Evolutionary conservation across 1,284 basidiomycete species (phyloP).

Genomic region (Marasmius sp.): DNA sequence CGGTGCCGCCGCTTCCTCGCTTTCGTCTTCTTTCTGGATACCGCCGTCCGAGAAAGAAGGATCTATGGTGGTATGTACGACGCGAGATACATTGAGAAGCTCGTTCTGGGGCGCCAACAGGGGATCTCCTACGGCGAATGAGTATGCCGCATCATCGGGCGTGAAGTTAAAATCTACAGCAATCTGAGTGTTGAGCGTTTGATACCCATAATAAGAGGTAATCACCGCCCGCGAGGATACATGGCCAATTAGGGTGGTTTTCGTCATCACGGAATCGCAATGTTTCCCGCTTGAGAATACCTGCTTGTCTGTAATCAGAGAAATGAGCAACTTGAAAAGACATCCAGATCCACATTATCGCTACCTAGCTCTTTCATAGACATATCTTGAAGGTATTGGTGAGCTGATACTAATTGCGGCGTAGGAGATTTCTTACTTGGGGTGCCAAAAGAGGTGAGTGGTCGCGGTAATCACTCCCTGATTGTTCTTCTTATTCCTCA

Average conservation of each 20-base stretch:
- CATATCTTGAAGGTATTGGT: constrained; percentile 50
- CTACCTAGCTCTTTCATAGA: constrained; percentile 85
- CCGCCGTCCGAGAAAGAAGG: constrained; percentile 40
- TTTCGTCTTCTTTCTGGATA: constrained; percentile 22
- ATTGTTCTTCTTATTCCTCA: constrained; percentile 44
- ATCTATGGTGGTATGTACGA: constrained; percentile 84
- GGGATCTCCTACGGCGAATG: constrained; percentile 67
- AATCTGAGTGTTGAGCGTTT: constrained; percentile 2
- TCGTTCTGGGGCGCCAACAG: constrained; percentile 56
- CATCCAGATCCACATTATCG: neutral
- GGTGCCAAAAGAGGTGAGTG: constrained; percentile 94
- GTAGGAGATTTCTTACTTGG: constrained; percentile 50
- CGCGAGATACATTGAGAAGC: constrained; percentile 62
- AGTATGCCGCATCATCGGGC: constrained; percentile 85
- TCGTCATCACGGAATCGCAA: constrained; percentile 54
- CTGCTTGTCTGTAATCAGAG: constrained; percentile 57
- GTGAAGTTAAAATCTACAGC: constrained; percentile 87
- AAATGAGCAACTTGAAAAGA: neutral
- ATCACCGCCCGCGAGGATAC: constrained; percentile 81
- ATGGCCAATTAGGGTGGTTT: constrained; percentile 62
- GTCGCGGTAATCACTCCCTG: constrained; percentile 75
- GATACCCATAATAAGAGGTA: constrained; percentile 1
- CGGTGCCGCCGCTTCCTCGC: constrained; percentile 37
- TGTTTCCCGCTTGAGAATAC: constrained; percentile 70
- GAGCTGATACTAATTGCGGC: constrained; percentile 5